Evolutionary conservation across 2,329 filamentous ascomycete genomes (phyloP).

Genomic region (Ceratocystiopsis sp.): DNA sequence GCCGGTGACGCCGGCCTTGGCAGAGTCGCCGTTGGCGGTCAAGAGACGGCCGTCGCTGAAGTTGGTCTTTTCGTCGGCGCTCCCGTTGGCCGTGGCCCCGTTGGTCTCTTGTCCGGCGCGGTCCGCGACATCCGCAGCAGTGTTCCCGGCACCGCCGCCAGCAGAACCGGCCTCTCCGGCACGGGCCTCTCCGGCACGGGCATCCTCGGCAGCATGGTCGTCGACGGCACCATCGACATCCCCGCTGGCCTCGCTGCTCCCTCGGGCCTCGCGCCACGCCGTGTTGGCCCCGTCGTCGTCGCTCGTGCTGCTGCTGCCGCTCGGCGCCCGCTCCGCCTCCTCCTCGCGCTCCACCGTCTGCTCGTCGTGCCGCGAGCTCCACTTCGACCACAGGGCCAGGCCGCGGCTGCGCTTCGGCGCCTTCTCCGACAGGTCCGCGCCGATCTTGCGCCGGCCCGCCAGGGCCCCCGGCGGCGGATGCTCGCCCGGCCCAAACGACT

Average conservation of each 20-base stretch:
- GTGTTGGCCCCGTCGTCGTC: conserved; percentile 15
- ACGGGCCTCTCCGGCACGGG: too few relatives aligned
- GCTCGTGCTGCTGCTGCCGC: conserved; percentile 10
- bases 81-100: too few relatives aligned
- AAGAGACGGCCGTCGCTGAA: conserved; percentile 23
- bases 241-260: too few relatives aligned
- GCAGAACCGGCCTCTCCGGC: not conserved
- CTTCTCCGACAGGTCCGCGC: conserved; percentile 29
- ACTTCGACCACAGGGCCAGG: conserved; percentile 67
- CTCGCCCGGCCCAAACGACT: conserved; percentile 54
- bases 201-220: too few relatives aligned
- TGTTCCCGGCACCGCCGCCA: too few relatives aligned
- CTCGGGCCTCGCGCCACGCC: too few relatives aligned
- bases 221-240: conserved; percentile 17
- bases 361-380: conserved; percentile 82
- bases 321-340: conserved; percentile 22
- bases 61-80: too few relatives aligned
- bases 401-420: conserved; percentile 47
- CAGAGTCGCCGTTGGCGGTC: conserved; percentile 21
- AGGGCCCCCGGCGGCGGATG: conserved; percentile 69
- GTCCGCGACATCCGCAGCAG: not conserved
- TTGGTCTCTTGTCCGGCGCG: not conserved
- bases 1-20: conserved; percentile 31
- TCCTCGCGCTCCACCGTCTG: conserved; percentile 45
- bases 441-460: conserved; percentile 46